These are phyloP conservation scores for Thelonectria blattea DNA, from an alignment of 2,329 filamentous ascomycete species.

Conservation along the genomic window DNA sequence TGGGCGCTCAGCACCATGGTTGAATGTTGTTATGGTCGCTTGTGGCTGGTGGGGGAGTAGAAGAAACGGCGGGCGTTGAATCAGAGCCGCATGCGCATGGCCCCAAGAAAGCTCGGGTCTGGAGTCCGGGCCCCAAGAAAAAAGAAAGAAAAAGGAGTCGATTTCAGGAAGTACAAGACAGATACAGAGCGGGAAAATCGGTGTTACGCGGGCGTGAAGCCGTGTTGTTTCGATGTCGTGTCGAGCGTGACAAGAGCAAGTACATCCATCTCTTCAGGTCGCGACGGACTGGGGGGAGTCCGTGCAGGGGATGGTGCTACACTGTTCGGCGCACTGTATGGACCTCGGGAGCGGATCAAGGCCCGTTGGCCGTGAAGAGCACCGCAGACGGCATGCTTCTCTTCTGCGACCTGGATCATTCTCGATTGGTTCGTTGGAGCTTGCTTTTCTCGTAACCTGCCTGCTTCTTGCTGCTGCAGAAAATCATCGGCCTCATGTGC, in stretches of 20 bases:
- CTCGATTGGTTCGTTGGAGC: no score
- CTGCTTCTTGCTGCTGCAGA: no score
- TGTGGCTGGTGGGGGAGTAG: slow-evolving; percentile 9
- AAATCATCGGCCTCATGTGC: neutral
- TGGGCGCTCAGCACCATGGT: slow-evolving; percentile 61
- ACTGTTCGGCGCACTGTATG: slow-evolving; percentile 15
- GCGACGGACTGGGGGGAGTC: neutral
- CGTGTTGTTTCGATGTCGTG: neutral
- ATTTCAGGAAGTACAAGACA: neutral
- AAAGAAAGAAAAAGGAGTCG: no score
- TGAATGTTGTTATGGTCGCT: slow-evolving; percentile 36
- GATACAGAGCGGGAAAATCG: neutral
- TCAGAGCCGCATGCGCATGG: slow-evolving; percentile 1
- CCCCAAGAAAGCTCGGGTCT: neutral
- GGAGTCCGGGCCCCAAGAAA: neutral
- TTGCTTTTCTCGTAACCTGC: no score
- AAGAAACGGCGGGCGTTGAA: neutral
- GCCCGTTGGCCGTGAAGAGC: neutral
- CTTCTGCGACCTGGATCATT: no score
- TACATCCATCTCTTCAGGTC: no score
- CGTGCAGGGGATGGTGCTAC: neutral
- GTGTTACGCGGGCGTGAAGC: slow-evolving; percentile 4
- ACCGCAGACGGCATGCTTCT: no score
- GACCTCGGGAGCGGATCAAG: neutral
- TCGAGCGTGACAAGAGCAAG: no score